Percentiles rank a stretch among this genome's conserved stretches.
Evolutionary conservation across 2,329 filamentous ascomycete species (phyloP).

Genomic region (Apiospora kogelbergensis): DNA sequence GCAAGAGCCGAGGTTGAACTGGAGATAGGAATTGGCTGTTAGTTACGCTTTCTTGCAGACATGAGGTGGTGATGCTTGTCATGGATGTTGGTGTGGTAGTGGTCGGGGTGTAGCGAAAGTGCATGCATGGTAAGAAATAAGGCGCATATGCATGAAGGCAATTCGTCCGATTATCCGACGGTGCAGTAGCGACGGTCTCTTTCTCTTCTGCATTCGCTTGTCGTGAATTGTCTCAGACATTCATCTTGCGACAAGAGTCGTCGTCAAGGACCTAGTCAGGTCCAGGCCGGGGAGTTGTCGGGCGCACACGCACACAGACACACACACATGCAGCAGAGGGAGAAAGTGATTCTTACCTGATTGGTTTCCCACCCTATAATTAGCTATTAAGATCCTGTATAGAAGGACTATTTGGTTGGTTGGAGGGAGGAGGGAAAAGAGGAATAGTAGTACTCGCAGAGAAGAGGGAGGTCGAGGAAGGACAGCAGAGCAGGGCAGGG

Average conservation of each 20-base stretch:
- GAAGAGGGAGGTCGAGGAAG: background rate
- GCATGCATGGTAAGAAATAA: background rate
- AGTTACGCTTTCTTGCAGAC: background rate
- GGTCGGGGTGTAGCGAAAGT: background rate
- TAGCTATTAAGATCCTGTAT: slow-evolving; percentile 5
- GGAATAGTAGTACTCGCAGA: background rate
- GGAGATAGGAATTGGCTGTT: background rate
- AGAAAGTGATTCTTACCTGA: background rate
- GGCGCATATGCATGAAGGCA: background rate
- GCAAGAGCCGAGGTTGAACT: background rate
- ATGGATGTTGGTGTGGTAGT: background rate
- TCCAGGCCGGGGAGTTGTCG: background rate
- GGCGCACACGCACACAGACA: too few species aligned
- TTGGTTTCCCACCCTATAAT: background rate
- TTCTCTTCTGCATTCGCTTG: background rate
- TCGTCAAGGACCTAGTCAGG: background rate
- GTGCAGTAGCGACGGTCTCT: background rate
- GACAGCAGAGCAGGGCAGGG: background rate
- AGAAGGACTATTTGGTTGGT: background rate
- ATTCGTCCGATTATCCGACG: background rate
- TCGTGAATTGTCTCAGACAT: background rate
- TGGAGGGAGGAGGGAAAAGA: background rate
- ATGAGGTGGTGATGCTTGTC: background rate
- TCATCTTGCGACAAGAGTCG: background rate
- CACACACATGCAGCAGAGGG: too few species aligned